Percentiles rank a stretch among this genome's conserved stretches.
These are phyloP conservation scores for Ascochyta lentis DNA, from an alignment of 2,329 filamentous ascomycete species.

Conservation along the genomic window DNA sequence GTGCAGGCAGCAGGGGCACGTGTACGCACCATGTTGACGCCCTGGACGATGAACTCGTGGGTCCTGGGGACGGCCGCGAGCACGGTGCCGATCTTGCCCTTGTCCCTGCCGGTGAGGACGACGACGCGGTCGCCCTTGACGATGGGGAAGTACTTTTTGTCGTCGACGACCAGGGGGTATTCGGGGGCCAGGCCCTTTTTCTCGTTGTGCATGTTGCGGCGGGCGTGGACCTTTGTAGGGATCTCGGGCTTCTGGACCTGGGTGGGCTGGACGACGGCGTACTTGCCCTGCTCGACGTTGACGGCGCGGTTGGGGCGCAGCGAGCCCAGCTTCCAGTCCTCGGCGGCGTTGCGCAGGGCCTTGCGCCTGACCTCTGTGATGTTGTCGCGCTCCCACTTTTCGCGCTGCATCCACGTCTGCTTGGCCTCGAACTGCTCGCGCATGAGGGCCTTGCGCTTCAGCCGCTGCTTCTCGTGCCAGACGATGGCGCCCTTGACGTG, in stretches of 20 bases:
- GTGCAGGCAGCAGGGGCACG: not conserved
- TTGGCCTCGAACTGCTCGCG: slow-evolving; percentile 41
- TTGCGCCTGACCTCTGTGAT: slow-evolving; percentile 46
- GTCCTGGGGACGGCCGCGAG: slow-evolving; percentile 55
- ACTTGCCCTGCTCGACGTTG: slow-evolving; percentile 63
- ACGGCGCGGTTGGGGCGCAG: slow-evolving; percentile 79
- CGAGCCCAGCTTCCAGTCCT: slow-evolving; percentile 81
- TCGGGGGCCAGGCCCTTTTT: slow-evolving; percentile 30
- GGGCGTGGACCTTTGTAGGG: slow-evolving; percentile 43
- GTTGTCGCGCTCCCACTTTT: slow-evolving; percentile 32
- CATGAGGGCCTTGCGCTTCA: slow-evolving; percentile 29
- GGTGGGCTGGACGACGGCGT: slow-evolving; percentile 61
- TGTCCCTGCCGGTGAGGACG: slow-evolving; percentile 76
- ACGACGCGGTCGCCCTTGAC: slow-evolving; percentile 78
- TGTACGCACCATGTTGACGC: slow-evolving; percentile 49
- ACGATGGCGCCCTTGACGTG: slow-evolving; percentile 51
- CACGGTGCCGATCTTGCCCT: slow-evolving; percentile 83
- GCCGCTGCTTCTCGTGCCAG: slow-evolving; percentile 38
- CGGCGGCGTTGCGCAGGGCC: slow-evolving; percentile 66
- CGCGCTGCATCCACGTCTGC: slow-evolving; percentile 30
- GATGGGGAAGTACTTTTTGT: slow-evolving; percentile 45
- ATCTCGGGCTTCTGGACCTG: slow-evolving; percentile 46
- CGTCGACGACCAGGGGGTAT: slow-evolving; percentile 39
- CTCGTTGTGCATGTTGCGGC: slow-evolving; percentile 26
- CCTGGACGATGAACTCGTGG: slow-evolving; percentile 46